Evolutionary conservation across 2,329 filamentous ascomycete genomes (phyloP).

Genomic region (Xenoacremonium recifei): DNA sequence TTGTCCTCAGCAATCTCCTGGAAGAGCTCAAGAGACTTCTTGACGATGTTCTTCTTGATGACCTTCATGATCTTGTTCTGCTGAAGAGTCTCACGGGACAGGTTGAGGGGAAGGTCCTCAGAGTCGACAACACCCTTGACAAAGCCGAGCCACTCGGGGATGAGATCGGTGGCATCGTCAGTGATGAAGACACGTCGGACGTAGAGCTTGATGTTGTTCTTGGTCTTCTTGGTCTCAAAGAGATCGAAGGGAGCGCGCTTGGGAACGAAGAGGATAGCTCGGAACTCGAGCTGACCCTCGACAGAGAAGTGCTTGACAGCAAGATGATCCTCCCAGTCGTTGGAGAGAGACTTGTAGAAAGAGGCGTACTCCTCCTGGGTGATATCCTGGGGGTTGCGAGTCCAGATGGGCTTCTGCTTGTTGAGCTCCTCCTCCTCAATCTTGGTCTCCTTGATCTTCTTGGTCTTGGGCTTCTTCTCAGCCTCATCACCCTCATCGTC

Average conservation of each 20-base stretch:
- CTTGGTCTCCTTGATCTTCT: constrained; percentile 98
- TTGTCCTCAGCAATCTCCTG: constrained; percentile 98
- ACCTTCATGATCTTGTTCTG: constrained; percentile 99
- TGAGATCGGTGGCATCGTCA: constrained; percentile 97
- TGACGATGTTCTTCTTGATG: constrained; percentile 99
- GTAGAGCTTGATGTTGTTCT: constrained; percentile 99
- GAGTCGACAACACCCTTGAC: constrained; percentile 99
- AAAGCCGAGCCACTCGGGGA: constrained; percentile 99
- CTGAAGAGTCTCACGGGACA: constrained; percentile 99
- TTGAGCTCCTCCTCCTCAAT: constrained; percentile 99
- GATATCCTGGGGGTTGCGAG: constrained; percentile 95
- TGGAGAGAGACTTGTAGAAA: constrained; percentile 99
- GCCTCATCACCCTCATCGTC: constrained; percentile 81
- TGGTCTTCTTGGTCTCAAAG: constrained; percentile 99
- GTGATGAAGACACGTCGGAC: constrained; percentile 99
- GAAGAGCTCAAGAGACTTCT: constrained; percentile 99
- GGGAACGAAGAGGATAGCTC: constrained; percentile 97
- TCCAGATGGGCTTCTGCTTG: constrained; percentile 99
- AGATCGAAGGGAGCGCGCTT: constrained; percentile 99
- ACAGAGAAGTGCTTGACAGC: constrained; percentile 99
- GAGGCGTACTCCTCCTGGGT: constrained; percentile 93
- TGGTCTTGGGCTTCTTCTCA: constrained; percentile 95
- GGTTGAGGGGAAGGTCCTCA: constrained; percentile 97
- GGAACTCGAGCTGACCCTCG: constrained; percentile 99
- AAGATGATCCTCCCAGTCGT: constrained; percentile 99